These are phyloP conservation scores for Fusarium nodosum DNA, from an alignment of 2,329 filamentous ascomycete genomes.

Conservation along the genomic window DNA sequence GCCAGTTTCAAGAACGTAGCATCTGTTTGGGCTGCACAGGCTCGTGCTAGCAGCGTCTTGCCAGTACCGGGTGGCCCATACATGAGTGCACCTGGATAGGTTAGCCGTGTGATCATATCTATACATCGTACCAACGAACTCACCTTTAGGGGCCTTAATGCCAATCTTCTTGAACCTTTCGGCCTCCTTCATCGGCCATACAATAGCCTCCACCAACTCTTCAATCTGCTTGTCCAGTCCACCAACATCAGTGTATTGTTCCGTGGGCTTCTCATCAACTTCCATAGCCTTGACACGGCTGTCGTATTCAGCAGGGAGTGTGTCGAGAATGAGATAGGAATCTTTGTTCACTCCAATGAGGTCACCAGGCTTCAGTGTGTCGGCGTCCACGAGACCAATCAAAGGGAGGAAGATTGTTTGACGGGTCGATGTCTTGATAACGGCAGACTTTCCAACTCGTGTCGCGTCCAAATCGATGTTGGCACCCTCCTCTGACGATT, in stretches of 20 bases:
- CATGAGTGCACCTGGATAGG: constrained; percentile 97
- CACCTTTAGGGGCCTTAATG: constrained; percentile 99
- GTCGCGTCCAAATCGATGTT: constrained; percentile 99
- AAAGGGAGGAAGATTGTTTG: constrained; percentile 99
- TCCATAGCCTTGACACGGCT: constrained; percentile 99
- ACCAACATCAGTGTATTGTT: constrained; percentile 98
- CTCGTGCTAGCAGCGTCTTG: constrained; percentile 92
- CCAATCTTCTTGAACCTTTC: constrained; percentile 99
- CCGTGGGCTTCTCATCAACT: constrained; percentile 98
- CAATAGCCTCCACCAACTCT: constrained; percentile 97
- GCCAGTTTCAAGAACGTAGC: constrained; percentile 99
- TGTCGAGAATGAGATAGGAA: constrained; percentile 96
- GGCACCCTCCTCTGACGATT: constrained; percentile 96
- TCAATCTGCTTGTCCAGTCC: constrained; percentile 99
- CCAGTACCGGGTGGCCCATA: constrained; percentile 93
- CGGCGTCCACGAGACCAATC: constrained; percentile 95
- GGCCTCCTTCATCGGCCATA: constrained; percentile 99
- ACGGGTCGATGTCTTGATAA: constrained; percentile 98
- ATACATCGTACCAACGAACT: constrained; percentile 64
- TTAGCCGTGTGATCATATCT: constrained; percentile 70
- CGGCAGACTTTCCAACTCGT: constrained; percentile 95
- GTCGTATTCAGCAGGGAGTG: constrained; percentile 96
- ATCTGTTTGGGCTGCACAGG: constrained; percentile 97
- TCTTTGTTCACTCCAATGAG: constrained; percentile 99
- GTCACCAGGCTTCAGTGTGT: constrained; percentile 94